These are phyloP conservation scores for Capsicum baccatum DNA, from an alignment of 257 asterid genomes.

Conservation along the genomic window DNA sequence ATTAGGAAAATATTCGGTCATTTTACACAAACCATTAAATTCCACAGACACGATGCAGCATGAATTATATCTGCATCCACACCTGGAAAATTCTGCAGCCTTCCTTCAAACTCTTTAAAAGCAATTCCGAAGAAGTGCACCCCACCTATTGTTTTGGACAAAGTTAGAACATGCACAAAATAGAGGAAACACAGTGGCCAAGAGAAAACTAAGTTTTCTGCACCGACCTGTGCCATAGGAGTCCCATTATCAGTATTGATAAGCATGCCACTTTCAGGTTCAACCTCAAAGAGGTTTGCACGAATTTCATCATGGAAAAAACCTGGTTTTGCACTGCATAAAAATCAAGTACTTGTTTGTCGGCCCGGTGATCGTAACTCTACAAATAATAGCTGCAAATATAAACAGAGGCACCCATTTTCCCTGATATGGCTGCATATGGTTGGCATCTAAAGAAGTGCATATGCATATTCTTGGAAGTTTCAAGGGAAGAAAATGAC, in stretches of 20 bases:
- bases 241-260: slow-evolving; percentile 94
- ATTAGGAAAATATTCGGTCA: slow-evolving; percentile 32
- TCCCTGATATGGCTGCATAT: background rate
- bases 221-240: slow-evolving; percentile 91
- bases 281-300: slow-evolving; percentile 89
- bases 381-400: background rate
- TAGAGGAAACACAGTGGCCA: slow-evolving; percentile 14
- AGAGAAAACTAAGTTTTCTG: slow-evolving; percentile 24
- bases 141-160: slow-evolving; percentile 54
- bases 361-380: background rate
- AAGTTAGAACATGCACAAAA: slow-evolving; percentile 8
- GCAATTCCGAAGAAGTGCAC: slow-evolving; percentile 65
- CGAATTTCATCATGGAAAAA: slow-evolving; percentile 94
- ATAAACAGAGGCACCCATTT: background rate
- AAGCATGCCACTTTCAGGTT: slow-evolving; percentile 87
- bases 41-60: slow-evolving; percentile 25
- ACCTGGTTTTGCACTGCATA: slow-evolving; percentile 87
- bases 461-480: background rate
- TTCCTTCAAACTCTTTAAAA: slow-evolving; percentile 53
- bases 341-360: slow-evolving; percentile 17
- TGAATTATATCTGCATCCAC: slow-evolving; percentile 25
- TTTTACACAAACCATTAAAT: slow-evolving; percentile 18
- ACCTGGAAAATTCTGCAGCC: slow-evolving; percentile 92
- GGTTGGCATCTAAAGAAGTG: background rate
- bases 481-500: slow-evolving; percentile 49